Evolutionary conservation across 768 basidiomycete species (phyloP), one percentile per base, ranked within the genome.

Genomic region (Termitomyces sp.): DNA sequence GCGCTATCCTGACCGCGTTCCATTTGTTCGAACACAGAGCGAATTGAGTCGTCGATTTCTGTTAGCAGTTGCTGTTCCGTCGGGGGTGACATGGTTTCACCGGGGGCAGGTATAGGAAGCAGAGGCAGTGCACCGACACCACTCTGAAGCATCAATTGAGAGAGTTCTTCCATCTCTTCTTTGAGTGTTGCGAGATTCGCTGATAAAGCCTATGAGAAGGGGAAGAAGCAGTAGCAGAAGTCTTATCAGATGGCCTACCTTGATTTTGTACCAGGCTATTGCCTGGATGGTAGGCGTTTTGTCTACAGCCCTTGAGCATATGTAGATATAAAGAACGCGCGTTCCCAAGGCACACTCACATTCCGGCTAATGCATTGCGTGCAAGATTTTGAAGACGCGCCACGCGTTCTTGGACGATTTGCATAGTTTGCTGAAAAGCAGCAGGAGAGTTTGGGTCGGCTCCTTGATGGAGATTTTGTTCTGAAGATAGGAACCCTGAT

Each of bases 81-180:
- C 1, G 76, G 81, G 14, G 72, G 64, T 0, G 67, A 58, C 16
- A 66, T 55, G 34, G 49, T 44, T 41, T 42, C 59, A 39, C 61
- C 56, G 12, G 54, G 51, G 2, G 61, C 60, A 19, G 48, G 59
- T 21, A 62, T 43, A 1, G 72, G 70, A 5, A 80, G 67, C 10
- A 84, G 60, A 1, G 87, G 86, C 46, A 86, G 75, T 1, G 83
- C 85, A 2, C 86, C 88, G 17, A 88, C 77, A n/a, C 87, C 87
- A 0, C 80, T 78, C 51, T 80, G 75, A 2, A 79, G 75, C 59
- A 88, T 70, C 32, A 78, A 59, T 10, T 84, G 78, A 5, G 73
- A 68, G 11, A 86, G 71, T 1, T 69, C 52, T 12, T 75, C 70
- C 1, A 86, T 59, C 16, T 75, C 71, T 60, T 83, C 79, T 52